Evolutionary conservation across 257 asterid genomes (phyloP).

Genomic region (Lycium barbarum): DNA sequence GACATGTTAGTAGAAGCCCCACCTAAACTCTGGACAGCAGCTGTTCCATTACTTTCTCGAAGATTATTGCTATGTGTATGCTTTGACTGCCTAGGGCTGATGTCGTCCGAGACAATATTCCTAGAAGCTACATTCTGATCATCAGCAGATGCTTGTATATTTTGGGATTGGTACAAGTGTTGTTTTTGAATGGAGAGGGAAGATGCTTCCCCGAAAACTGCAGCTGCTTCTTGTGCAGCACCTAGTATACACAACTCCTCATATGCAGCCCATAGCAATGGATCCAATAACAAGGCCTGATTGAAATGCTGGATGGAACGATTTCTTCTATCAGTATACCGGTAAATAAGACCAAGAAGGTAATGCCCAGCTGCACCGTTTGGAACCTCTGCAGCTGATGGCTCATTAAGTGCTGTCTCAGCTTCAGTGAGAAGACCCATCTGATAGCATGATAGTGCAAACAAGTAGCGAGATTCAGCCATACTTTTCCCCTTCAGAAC

Average conservation of each 20-base stretch:
- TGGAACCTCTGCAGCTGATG: constrained; percentile 79
- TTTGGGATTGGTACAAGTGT: constrained; percentile 57
- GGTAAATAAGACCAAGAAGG: constrained; percentile 95
- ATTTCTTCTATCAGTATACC: constrained; percentile 92
- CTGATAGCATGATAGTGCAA: constrained; percentile 92
- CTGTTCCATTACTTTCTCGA: constrained; percentile 69
- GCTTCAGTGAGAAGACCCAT: constrained; percentile 89
- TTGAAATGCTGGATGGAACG: constrained; percentile 86
- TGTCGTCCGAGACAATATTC: constrained; percentile 62
- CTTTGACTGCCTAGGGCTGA: constrained; percentile 73
- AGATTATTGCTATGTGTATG: constrained; percentile 58
- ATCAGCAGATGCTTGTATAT: constrained; percentile 55
- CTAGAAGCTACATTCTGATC: constrained; percentile 54
- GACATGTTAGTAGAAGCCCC: constrained; percentile 62
- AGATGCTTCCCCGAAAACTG: constrained; percentile 86
- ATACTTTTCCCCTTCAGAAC: constrained; percentile 73
- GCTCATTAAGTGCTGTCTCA: constrained; percentile 77
- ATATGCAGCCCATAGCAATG: constrained; percentile 93
- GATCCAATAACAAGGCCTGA: constrained; percentile 93
- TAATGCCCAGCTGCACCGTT: constrained; percentile 98
- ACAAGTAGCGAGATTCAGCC: constrained; percentile 95
- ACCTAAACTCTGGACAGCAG: constrained; percentile 57
- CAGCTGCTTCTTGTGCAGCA: constrained; percentile 89
- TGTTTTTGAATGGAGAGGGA: constrained; percentile 74
- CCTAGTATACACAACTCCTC: constrained; percentile 93